These are phyloP conservation scores for Lodderomyces pseudojiufengensis DNA, from an alignment of 1,139 yeast species.

Conservation along the genomic window DNA sequence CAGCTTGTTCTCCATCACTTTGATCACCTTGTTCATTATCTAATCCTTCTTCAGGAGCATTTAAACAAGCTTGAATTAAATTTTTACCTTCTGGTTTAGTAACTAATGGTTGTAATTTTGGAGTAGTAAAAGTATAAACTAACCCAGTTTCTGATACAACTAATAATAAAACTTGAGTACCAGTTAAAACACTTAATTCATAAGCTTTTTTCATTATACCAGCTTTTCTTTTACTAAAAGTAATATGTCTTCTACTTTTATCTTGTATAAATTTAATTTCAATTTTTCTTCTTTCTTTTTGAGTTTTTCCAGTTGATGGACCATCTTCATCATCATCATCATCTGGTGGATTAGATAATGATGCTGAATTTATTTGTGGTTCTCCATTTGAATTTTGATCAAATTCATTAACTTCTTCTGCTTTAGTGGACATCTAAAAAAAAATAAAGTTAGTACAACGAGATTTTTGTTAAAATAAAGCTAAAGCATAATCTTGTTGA, in stretches of 20 bases:
- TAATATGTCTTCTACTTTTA: constrained; percentile 94
- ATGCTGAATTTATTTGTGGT: constrained; percentile 15
- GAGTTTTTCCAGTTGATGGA: constrained; percentile 50
- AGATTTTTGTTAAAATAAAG: no score
- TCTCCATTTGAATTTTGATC: constrained; percentile 14
- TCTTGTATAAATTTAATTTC: constrained; percentile 97
- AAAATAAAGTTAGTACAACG: no score
- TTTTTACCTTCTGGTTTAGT: constrained; percentile 97
- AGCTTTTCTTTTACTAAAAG: constrained; percentile 95
- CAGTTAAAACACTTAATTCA: constrained; percentile 91
- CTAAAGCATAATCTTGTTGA: no score
- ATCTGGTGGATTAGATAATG: constrained; percentile 20
- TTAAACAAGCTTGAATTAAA: constrained; percentile 92
- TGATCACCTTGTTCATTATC: constrained; percentile 63
- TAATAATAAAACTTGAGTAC: constrained; percentile 88
- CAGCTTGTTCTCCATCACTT: constrained; percentile 48
- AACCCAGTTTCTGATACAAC: constrained; percentile 97
- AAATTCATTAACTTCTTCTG: constrained; percentile 36
- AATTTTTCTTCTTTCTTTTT: constrained; percentile 89
- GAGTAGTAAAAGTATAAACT: constrained; percentile 98
- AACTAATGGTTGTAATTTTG: constrained; percentile 94
- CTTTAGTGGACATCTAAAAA: constrained; percentile 21
- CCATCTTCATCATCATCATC: constrained; percentile 74
- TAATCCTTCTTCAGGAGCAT: constrained; percentile 76
- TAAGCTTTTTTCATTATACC: constrained; percentile 99